These are phyloP conservation scores for Samsoniella hepiali DNA, from an alignment of 2,329 filamentous ascomycete genomes.

Conservation along the genomic window DNA sequence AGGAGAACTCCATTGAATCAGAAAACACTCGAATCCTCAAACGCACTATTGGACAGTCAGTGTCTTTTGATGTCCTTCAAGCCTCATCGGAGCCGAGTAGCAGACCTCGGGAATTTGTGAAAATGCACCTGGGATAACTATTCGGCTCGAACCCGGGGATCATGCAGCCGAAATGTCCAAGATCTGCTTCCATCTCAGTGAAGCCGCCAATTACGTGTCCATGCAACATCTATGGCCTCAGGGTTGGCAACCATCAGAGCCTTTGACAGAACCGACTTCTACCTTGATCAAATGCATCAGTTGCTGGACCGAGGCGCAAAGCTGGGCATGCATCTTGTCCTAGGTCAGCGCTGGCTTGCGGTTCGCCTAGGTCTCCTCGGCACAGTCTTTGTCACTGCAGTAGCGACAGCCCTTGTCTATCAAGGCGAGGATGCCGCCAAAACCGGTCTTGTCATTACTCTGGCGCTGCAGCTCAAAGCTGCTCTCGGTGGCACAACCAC, in stretches of 20 bases:
- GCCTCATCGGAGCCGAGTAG: neutral
- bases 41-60: neutral
- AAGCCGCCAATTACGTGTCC: neutral
- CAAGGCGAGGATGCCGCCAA: conserved; percentile 6
- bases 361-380: conserved; percentile 15
- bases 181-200: neutral
- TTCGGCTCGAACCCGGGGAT: neutral
- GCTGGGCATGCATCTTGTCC: conserved; percentile 15
- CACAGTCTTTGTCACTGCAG: conserved; percentile 10
- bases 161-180: neutral
- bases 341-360: conserved; percentile 9
- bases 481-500: neutral
- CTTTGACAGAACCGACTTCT: conserved; percentile 8
- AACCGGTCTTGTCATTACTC: conserved; percentile 13
- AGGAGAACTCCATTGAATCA: neutral
- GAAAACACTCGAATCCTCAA: neutral
- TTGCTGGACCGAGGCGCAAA: conserved; percentile 4
- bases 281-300: conserved; percentile 7
- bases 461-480: conserved; percentile 14
- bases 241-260: conserved; percentile 19
- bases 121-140: neutral
- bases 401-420: conserved; percentile 9
- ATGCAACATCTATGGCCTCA: too few species aligned
- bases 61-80: neutral
- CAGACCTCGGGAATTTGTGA: neutral